phyloP scores from a whole-genome alignment of 2,329 filamentous ascomycete species.

The Basipetospora chlamydospora region DNA sequence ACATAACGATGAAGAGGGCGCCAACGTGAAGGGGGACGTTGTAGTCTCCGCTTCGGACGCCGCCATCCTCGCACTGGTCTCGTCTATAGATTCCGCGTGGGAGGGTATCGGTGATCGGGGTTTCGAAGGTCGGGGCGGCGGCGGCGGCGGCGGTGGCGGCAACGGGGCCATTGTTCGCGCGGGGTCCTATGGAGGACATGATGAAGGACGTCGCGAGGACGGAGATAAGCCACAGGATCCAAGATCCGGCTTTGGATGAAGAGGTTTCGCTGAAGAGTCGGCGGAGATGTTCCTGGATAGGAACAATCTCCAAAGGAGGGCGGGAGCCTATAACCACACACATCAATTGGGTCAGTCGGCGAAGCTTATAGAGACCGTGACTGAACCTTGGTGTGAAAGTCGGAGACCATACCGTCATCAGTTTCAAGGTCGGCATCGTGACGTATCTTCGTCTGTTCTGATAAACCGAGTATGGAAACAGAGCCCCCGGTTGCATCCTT shows the following conservation, averaged over 20 bases:
- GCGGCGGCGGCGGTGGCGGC: conserved; percentile 5
- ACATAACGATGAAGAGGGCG: conserved; percentile 36
- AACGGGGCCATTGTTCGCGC: not conserved
- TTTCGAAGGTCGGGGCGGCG: not conserved
- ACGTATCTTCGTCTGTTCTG: too few species aligned
- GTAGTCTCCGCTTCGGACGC: conserved; percentile 25
- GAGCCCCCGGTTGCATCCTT: conserved; percentile 1
- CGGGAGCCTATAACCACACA: not conserved
- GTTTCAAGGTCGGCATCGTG: too few species aligned
- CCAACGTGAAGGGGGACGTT: conserved; percentile 43
- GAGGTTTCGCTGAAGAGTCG: conserved; percentile 12
- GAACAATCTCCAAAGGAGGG: conserved; percentile 6
- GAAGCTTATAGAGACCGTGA: not conserved
- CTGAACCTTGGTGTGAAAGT: not conserved
- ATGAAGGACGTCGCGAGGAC: conserved; percentile 22
- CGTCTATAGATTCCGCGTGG: conserved; percentile 1
- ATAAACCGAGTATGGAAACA: not conserved
- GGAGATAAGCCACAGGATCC: conserved; percentile 26
- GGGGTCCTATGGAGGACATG: conserved; percentile 9
- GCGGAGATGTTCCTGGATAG: conserved; percentile 13
- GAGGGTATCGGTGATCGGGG: conserved; percentile 8
- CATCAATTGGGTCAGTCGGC: not conserved
- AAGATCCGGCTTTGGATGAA: conserved; percentile 20
- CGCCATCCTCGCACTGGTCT: conserved; percentile 13
- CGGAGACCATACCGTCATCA: not conserved